Base-by-base conservation (phyloP, 2,329 filamentous ascomycete species). In the Pseudocercospora vitis region DNA sequence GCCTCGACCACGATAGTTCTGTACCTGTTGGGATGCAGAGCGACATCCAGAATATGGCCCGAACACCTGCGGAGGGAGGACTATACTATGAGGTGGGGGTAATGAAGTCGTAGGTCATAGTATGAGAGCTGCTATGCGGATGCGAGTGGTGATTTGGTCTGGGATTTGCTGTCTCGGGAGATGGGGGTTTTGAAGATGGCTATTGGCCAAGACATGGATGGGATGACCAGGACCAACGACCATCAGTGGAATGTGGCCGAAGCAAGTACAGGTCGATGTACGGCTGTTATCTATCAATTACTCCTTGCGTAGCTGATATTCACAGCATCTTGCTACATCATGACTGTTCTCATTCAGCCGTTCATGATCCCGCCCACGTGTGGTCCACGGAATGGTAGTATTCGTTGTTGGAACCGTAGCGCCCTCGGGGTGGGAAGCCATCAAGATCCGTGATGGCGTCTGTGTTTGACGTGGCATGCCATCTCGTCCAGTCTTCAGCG, bases 11-110 rank as follows among this genome's bases (percentile, higher is more conserved):
- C 65, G 64, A n/a, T 65, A 66, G 48, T 63, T 65, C 51, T 68
- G 61, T 48, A 59, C 49, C 79, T 57, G 72, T 75, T 58, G 75
- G 77, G 57, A 63, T 79, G 32, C 73, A 81, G 53, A 74, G 79
- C 65, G 74, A 76, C 32, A 76, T 73, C 59, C 74, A 80, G 63
- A 77, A 75, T 80, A 59, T 72, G 73, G 5, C 59, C 81, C 39
- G 68, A 69, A 51, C 73, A 79, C 40, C 63, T 75, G 1, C 68
- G 77, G 0, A 65, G 70, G 32, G 78, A 81, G 29, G 78, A 81
- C 58, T 75, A 73, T 64, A 72, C 78, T 5, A 63, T 78, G 19
- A 71, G 44, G 42, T 55, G 42, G 39, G n/a, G 53, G 24, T 42
- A 47, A 14, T 32, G 14, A 42, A 51, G 52, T 35, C 40, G 53